Percentiles rank a stretch among this genome's conserved stretches.
Conservation (phyloP, 352 stramenopile species). For the Phytophthora hybrid region DNA sequence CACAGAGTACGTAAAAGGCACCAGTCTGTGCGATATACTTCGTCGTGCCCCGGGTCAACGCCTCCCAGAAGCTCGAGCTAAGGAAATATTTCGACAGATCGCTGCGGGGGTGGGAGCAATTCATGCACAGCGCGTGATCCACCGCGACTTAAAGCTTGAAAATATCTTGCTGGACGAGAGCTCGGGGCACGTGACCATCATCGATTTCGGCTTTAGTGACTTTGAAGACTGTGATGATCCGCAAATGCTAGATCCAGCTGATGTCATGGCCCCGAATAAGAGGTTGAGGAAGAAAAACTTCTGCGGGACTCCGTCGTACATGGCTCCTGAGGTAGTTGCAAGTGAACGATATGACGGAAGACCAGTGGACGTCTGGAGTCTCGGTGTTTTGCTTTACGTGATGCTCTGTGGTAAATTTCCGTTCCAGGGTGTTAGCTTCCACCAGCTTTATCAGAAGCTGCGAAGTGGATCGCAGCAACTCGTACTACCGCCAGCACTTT, state of each 20-base stretch:
- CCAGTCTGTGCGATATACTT: conserved; percentile 56
- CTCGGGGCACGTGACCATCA: conserved; percentile 45
- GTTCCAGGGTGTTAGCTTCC: conserved; percentile 51
- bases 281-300: conserved; percentile 71
- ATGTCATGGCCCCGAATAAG: conserved; percentile 37
- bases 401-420: conserved; percentile 71
- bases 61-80: conserved; percentile 47
- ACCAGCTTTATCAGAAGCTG: conserved; percentile 47
- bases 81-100: conserved; percentile 55
- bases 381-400: conserved; percentile 76
- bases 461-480: conserved; percentile 39
- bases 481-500: conserved; percentile 40
- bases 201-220: conserved; percentile 82
- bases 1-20: conserved; percentile 55
- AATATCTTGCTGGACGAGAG: conserved; percentile 67
- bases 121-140: conserved; percentile 64
- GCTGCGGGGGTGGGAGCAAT: conserved; percentile 48
- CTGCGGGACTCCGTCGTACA: conserved; percentile 81
- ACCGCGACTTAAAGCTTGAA: conserved; percentile 83
- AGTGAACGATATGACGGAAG: conserved; percentile 67
- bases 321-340: conserved; percentile 77
- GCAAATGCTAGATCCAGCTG: conserved; percentile 7
- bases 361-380: conserved; percentile 68
- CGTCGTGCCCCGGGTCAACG: conserved; percentile 40
- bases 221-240: conserved; percentile 44